phyloP scores from a whole-genome alignment of 495 filamentous ascomycete species.

The Penicillium samsonianum region DNA sequence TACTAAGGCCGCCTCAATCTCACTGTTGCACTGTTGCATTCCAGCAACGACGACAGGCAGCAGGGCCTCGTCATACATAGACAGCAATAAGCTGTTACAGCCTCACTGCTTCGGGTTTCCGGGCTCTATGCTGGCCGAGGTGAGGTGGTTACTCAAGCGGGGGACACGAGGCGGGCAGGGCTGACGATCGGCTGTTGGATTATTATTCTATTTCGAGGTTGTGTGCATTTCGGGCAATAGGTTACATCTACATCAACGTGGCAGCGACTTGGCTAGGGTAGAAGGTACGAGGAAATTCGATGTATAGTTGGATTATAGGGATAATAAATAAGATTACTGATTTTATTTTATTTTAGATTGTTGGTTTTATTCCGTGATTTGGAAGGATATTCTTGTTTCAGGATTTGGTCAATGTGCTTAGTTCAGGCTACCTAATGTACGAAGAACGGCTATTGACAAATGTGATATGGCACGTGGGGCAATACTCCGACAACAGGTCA shows the following conservation, averaged over 20 bases:
- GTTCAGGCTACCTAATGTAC: constrained; percentile 12
- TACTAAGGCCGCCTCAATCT: neutral
- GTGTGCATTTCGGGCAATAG: neutral
- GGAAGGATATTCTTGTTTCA: neutral
- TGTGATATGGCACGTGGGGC: constrained; percentile 5
- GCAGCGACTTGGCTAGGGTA: constrained; percentile 2
- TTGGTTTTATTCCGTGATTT: neutral
- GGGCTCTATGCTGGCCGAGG: neutral
- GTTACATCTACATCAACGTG: constrained; percentile 10
- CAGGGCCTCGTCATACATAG: neutral
- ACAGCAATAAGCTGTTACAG: constrained; percentile 9
- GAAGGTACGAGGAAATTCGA: neutral
- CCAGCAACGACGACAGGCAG: neutral
- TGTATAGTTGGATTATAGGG: neutral
- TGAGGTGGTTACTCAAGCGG: constrained; percentile 1
- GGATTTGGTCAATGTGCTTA: constrained; percentile 2
- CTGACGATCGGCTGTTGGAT: constrained; percentile 6
- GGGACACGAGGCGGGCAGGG: constrained; percentile 15
- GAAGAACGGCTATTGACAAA: constrained; percentile 5
- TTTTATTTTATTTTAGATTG: neutral
- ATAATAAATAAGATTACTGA: neutral
- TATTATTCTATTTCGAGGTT: constrained; percentile 12
- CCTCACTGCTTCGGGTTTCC: neutral
- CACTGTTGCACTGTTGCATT: constrained; percentile 8
- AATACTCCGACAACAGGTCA: neutral